Percentiles rank a stretch among this genome's conserved stretches.
Conservation (phyloP, 2,329 filamentous ascomycete species). For the Exophiala bonariae region DNA sequence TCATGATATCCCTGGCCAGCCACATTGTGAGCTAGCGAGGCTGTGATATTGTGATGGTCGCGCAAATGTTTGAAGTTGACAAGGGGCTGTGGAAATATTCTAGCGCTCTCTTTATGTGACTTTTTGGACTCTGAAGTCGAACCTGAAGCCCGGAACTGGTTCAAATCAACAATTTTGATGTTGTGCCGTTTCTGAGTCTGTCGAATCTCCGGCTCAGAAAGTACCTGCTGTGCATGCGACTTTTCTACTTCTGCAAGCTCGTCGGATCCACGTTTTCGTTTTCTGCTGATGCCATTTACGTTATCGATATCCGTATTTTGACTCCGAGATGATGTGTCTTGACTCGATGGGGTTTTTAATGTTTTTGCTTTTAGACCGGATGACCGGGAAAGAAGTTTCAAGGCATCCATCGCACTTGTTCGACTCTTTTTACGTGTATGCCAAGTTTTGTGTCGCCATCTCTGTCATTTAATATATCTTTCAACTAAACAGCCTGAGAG, state of each 20-base stretch:
- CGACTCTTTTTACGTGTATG: too few species aligned
- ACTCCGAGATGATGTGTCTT: conserved; percentile 34
- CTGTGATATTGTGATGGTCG: conserved; percentile 70
- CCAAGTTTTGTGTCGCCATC: too few species aligned
- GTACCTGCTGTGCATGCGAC: neutral
- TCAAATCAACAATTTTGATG: conserved; percentile 77
- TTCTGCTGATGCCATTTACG: conserved; percentile 37
- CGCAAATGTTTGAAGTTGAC: conserved; percentile 73
- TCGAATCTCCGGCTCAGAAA: conserved; percentile 59
- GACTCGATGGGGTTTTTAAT: conserved; percentile 33
- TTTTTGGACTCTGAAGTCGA: conserved; percentile 38
- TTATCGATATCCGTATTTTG: conserved; percentile 32
- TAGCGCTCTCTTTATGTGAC: conserved; percentile 51
- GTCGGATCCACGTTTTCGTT: conserved; percentile 33
- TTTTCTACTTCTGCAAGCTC: conserved; percentile 30
- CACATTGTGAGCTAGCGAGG: conserved; percentile 74
- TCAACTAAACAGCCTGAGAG: too few species aligned
- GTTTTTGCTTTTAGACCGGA: conserved; percentile 41
- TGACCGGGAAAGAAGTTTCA: conserved; percentile 45
- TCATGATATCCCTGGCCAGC: conserved; percentile 78
- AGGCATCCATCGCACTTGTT: conserved; percentile 43
- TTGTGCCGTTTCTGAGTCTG: conserved; percentile 76
- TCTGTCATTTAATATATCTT: too few species aligned
- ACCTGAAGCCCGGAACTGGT: conserved; percentile 39
- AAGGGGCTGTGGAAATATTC: conserved; percentile 77